Evolutionary conservation across 192 early-diverging fungal species (phyloP).

Genomic region (Coemansia sp.): DNA sequence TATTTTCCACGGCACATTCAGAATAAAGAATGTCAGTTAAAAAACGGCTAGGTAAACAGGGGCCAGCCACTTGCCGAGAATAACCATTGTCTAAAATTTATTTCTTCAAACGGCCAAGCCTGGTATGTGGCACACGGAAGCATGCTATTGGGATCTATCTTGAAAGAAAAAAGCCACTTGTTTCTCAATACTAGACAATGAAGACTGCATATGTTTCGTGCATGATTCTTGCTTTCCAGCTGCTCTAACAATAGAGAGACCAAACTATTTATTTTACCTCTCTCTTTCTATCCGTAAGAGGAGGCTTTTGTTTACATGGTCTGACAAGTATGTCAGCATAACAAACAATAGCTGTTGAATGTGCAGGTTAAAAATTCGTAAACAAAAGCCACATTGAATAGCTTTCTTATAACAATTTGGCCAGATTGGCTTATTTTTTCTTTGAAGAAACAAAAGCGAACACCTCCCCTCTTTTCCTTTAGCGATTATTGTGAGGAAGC

Average conservation of each 20-base stretch:
- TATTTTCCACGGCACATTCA: background rate
- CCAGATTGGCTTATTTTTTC: background rate
- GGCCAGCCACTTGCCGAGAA: conserved; percentile 11
- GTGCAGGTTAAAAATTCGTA: background rate
- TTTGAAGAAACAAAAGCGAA: too few relatives aligned
- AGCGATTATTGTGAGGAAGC: background rate
- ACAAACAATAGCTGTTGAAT: background rate
- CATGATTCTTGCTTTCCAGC: conserved; percentile 2
- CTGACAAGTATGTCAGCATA: background rate
- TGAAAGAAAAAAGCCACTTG: conserved; percentile 1
- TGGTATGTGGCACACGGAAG: background rate
- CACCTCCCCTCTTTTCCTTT: background rate
- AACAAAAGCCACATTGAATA: background rate
- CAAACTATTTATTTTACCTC: background rate
- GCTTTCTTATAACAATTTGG: background rate
- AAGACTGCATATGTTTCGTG: background rate
- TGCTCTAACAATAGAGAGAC: background rate
- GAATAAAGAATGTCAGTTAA: background rate
- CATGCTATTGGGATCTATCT: background rate
- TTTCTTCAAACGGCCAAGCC: background rate
- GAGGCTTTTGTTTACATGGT: conserved; percentile 3
- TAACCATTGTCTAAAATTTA: conserved; percentile 5
- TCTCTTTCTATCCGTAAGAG: background rate
- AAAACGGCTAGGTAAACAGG: conserved; percentile 5
- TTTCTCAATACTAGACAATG: background rate